phyloP scores from a whole-genome alignment of 768 basidiomycete genomes.

The Leucosporidium yakuticum region DNA sequence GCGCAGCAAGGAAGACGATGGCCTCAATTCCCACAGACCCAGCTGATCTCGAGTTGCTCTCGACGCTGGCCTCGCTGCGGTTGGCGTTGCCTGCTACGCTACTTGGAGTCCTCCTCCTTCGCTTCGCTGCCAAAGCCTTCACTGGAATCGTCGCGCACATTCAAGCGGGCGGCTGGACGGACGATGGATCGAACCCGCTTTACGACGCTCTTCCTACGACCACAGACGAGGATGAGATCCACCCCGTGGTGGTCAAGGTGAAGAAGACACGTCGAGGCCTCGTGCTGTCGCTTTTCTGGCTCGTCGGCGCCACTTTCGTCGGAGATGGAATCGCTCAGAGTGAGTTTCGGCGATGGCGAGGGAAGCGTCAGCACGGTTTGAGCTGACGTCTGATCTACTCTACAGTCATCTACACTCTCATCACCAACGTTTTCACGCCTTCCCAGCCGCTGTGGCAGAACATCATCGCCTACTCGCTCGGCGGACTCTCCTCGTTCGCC shows the following conservation, averaged over 20 bases:
- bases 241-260: slow-evolving; percentile 25
- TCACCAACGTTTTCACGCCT: slow-evolving; percentile 47
- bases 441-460: slow-evolving; percentile 89
- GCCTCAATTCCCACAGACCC: too few species aligned
- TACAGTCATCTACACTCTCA: slow-evolving; percentile 26
- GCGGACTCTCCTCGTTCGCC: slow-evolving; percentile 52
- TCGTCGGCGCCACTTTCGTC: slow-evolving; percentile 66
- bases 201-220: slow-evolving; percentile 12
- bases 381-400: slow-evolving; percentile 13
- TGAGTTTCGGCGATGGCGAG: slow-evolving; percentile 49
- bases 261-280: slow-evolving; percentile 38
- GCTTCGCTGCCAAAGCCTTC: slow-evolving; percentile 8
- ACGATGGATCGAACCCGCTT: neutral
- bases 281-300: slow-evolving; percentile 65
- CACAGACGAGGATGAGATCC: slow-evolving; percentile 16
- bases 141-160: slow-evolving; percentile 17
- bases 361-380: slow-evolving; percentile 4
- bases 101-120: neutral
- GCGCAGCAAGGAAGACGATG: too few species aligned
- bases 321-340: slow-evolving; percentile 58
- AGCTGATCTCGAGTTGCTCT: neutral
- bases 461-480: slow-evolving; percentile 86
- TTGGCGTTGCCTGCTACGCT: neutral
- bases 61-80: neutral
- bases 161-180: slow-evolving; percentile 18